Evolutionary conservation across 306 rosid genomes (phyloP).

Genomic region (Oemleria cerasiformis): DNA sequence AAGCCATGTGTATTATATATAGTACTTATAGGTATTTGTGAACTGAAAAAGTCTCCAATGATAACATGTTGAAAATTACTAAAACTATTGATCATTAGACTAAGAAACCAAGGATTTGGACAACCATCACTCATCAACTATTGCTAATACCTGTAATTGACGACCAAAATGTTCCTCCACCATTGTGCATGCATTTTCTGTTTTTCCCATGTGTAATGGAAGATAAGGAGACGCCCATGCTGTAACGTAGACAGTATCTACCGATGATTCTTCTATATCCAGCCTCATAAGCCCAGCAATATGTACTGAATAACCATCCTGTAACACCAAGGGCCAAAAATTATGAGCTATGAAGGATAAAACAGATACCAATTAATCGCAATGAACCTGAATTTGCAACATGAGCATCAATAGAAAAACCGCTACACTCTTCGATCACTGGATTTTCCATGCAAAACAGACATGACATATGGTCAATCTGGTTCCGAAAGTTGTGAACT

Average conservation of each 20-base stretch:
- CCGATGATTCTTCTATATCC: conserved; percentile 70
- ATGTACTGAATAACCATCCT: conserved; percentile 87
- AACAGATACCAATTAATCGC: conserved; percentile 1
- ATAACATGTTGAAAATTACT: background rate
- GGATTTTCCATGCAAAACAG: background rate
- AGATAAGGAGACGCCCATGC: conserved; percentile 93
- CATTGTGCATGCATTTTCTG: conserved; percentile 64
- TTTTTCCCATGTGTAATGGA: conserved; percentile 90
- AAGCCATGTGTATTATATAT: background rate
- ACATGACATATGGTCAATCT: background rate
- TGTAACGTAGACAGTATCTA: conserved; percentile 66
- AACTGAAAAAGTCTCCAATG: background rate
- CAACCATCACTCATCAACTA: background rate
- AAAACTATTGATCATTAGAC: background rate
- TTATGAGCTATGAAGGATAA: conserved; percentile 12
- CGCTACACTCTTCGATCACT: background rate
- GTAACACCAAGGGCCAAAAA: conserved; percentile 26
- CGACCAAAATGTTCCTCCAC: conserved; percentile 73
- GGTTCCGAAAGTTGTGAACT: background rate
- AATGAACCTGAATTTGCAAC: background rate
- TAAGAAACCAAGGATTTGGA: background rate
- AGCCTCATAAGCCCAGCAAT: conserved; percentile 90
- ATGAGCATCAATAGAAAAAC: background rate
- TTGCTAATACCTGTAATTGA: conserved; percentile 72
- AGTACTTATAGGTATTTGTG: background rate